Base-by-base conservation (phyloP, 2,329 filamentous ascomycete genomes). In the Ceratocystis cacaofunesta region DNA sequence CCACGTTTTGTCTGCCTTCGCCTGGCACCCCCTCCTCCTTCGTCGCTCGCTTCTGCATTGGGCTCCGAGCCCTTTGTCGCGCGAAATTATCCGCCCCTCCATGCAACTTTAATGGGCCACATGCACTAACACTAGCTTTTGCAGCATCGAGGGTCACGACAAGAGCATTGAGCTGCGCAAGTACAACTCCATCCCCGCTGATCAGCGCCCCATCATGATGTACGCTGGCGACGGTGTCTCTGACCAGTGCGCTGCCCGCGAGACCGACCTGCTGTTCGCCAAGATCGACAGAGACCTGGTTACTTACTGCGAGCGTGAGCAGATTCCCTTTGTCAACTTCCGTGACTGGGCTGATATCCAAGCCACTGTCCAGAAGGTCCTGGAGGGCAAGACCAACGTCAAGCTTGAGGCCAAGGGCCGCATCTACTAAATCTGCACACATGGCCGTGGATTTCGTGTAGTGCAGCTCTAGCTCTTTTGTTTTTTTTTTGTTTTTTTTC, bases 221-320 rank as follows among this genome's bases (percentile, higher is more conserved):
- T 99, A 99, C 72, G 92, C 94, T 41, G 94, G 94, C 67, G 92
- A 97, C 71, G 92, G 92, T 61, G 90, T 96, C 3, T 95, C 89
- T 2, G 92, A 97, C 73, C 79, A 97, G 63, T 95, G 89, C 30
- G 94, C 92, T 7, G 92, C 94, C 2, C 85, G 88, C 70, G 92
- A 97, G 79, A 96, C 92, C 1, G 91, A 97, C 74, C 77, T 97
- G 64, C 80, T 97, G 44, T 97, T 97, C 72, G 92, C 92, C 64
- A 96, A 96, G 80, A 87, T 88, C 69, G 92, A 68, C 32, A 50
- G 41, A 90, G 91, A 97, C 75, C 82, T 97, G 65, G 87, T 96
- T 69, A 85, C 82, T 15, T 96, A 90, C 77, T 96, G 92, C 73
- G 87, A 92, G 71, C 85, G 84, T 65, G 85, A 95, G 74, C 83